Evolutionary conservation across 345 rosid species (phyloP), one percentile per base, ranked within the genome.

Genomic region (Psidium friedrichsthalianum): DNA sequence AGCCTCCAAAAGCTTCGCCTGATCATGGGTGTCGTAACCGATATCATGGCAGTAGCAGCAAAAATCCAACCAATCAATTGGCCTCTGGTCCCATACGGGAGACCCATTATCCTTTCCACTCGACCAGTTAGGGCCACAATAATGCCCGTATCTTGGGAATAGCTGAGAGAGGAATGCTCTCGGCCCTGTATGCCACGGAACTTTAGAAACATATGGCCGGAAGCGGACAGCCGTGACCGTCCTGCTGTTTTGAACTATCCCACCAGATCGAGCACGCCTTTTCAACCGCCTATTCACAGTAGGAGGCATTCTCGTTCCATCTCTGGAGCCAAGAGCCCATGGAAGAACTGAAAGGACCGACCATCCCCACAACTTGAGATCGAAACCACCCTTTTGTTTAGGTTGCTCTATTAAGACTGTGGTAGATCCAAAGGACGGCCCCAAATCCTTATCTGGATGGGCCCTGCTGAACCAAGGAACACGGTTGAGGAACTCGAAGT

Each of bases 91-190:
- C 99, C 99, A 97, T 40, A 97, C 51, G 64, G 69, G 90, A 16
- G 98, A 94, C 20, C 99, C 99, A 8, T 91, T 86, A 87, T 94
- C 93, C 88, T 97, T 97, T 82, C 98, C 99, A 84, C 99, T 97
- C 0, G 99, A 97, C 99, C 99, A 97, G 51, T 97, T 97, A 1
- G 99, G 99, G 32, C 98, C 99, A 89, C 99, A 97, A 83, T 97
- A 97, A 90, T 97, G 96, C 57, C 98, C 99, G 32, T 96, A 96
- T 24, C 98, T 90, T 25, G 99, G 99, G 86, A 97, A 97, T 84
- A 97, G 90, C 91, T 94, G 96, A 42, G 98, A 97, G 80, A 97
- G 96, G 87, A 93, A 89, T 44, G 96, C 98, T 85, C 99, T 93
- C 7, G 94, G 86, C 52, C 99, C 98, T 3, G 96, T 93, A 88